Percentiles rank a stretch among this genome's conserved stretches.
phyloP scores from a whole-genome alignment of 169 alveolate genomes.

The Pseudocohnilembus persalinus region DNA sequence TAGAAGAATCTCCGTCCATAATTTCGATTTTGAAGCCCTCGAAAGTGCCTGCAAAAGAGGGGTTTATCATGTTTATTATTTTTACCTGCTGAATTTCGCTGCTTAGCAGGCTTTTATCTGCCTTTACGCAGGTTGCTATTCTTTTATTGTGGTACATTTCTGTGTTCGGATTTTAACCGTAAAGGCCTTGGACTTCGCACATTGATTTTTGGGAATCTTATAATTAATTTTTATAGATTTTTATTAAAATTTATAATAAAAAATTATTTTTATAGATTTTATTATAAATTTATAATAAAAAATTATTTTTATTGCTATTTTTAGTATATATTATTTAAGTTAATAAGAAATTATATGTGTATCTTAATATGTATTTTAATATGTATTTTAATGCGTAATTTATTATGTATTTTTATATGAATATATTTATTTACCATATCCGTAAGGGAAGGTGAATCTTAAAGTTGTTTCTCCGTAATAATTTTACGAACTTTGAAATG shows the following conservation, averaged over 20 bases:
- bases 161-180: constrained; percentile 1
- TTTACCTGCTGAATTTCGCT: not conserved
- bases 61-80: constrained; percentile 22
- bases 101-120: not conserved
- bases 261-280: too few relatives aligned
- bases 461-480: constrained; percentile 1
- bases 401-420: too few relatives aligned
- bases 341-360: too few relatives aligned
- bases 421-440: constrained; percentile 7
- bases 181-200: constrained; percentile 2
- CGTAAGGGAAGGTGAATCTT: constrained; percentile 30
- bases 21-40: constrained; percentile 25
- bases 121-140: constrained; percentile 1
- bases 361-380: too few relatives aligned
- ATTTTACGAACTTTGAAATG: not conserved
- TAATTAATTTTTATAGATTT: too few relatives aligned
- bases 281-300: too few relatives aligned
- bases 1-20: constrained; percentile 11
- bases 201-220: not conserved
- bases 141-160: not conserved
- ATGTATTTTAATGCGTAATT: too few relatives aligned
- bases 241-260: too few relatives aligned
- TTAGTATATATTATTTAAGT: too few relatives aligned
- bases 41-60: constrained; percentile 9
- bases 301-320: too few relatives aligned